phyloP scores from a whole-genome alignment of 257 asterid species.

The Ophiorrhiza pumila region DNA sequence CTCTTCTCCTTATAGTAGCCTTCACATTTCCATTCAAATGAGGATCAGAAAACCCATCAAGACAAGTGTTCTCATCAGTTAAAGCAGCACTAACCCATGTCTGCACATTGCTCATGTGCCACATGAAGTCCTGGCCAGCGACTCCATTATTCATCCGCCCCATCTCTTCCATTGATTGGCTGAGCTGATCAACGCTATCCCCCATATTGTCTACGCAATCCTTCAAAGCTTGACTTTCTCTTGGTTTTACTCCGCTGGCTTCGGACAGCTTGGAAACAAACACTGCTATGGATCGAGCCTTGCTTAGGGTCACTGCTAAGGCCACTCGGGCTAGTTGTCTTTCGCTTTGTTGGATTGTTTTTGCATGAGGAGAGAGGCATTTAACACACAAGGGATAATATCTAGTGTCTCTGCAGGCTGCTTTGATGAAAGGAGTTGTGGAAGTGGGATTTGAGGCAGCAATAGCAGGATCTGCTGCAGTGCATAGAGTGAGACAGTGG shows the following conservation, averaged over 20 bases:
- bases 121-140: conserved; percentile 35
- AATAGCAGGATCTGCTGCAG: conserved; percentile 9
- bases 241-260: conserved; percentile 32
- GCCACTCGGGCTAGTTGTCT: conserved; percentile 53
- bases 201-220: conserved; percentile 54
- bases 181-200: conserved; percentile 47
- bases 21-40: conserved; percentile 48
- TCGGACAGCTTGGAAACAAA: conserved; percentile 38
- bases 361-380: conserved; percentile 48
- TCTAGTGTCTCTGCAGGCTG: conserved; percentile 55
- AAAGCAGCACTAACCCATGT: conserved; percentile 89
- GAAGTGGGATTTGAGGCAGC: conserved; percentile 19
- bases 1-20: conserved; percentile 50
- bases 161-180: conserved; percentile 50
- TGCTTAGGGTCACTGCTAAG: conserved; percentile 41
- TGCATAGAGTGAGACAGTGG: conserved; percentile 13
- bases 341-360: conserved; percentile 37
- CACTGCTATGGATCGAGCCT: conserved; percentile 36
- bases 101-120: conserved; percentile 68
- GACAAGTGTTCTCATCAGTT: conserved; percentile 56
- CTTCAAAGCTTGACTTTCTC: conserved; percentile 41
- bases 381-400: conserved; percentile 54
- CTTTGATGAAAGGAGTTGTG: conserved; percentile 35
- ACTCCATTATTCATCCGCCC: conserved; percentile 25
- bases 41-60: conserved; percentile 58